Percentiles rank a stretch among this genome's conserved stretches.
Conservation (phyloP, 2,329 filamentous ascomycete genomes). For the Trichoderma sp. region DNA sequence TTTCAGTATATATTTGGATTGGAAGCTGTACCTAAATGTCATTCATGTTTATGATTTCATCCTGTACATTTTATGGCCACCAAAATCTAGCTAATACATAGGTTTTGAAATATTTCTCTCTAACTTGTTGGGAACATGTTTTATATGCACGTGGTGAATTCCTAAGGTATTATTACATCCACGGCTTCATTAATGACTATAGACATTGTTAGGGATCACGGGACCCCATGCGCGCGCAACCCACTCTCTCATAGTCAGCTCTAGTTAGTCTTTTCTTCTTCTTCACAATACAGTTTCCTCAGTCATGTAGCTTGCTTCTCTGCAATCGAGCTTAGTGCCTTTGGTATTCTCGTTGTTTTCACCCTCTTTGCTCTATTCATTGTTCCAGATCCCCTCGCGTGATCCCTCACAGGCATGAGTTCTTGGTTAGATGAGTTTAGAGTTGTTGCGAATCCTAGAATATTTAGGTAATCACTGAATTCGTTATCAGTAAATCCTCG, state of each 20-base stretch:
- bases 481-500: not conserved
- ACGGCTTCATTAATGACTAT: no score
- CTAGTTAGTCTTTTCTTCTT: no score
- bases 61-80: not conserved
- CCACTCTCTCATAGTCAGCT: no score
- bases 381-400: no score
- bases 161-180: not conserved
- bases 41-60: not conserved
- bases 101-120: not conserved
- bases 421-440: not conserved
- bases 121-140: not conserved
- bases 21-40: not conserved
- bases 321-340: no score
- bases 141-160: not conserved
- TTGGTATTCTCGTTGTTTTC: no score
- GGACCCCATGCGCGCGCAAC: no score
- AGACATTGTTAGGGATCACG: no score
- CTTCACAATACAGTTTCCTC: no score
- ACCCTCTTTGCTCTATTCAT: no score
- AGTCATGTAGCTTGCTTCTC: no score
- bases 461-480: not conserved
- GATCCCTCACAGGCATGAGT: no score
- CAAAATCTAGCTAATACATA: not conserved
- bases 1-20: conserved; percentile 1
- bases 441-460: not conserved